Evolutionary conservation across 306 rosid genomes (phyloP).

Genomic region (Argentina anserina): DNA sequence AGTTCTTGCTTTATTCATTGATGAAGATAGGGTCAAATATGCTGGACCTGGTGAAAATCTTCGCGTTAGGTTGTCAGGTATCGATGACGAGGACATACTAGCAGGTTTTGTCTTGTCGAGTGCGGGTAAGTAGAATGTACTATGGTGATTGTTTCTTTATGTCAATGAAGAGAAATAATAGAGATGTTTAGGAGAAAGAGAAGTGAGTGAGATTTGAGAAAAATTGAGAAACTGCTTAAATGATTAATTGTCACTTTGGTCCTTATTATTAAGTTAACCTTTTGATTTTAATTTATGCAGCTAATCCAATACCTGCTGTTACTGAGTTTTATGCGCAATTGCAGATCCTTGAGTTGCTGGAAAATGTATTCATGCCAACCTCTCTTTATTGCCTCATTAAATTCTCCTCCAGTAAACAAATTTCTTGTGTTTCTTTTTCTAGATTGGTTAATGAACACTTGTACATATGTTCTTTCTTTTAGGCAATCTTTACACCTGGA

Average conservation of each 20-base stretch:
- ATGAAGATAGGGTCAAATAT: constrained; percentile 59
- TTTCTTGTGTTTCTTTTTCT: not conserved
- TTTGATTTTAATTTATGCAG: constrained; percentile 34
- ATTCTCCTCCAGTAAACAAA: not conserved
- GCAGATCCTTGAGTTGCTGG: constrained; percentile 88
- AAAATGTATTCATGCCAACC: constrained; percentile 47
- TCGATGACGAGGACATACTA: constrained; percentile 78
- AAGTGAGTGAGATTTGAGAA: not conserved
- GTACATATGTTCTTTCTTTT: constrained; percentile 5
- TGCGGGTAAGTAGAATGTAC: constrained; percentile 49
- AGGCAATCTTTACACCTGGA: constrained; percentile 99
- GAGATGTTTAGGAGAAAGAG: not conserved
- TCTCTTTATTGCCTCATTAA: not conserved
- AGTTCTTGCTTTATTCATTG: constrained; percentile 59
- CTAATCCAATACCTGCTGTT: constrained; percentile 61
- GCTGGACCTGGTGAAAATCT: constrained; percentile 99
- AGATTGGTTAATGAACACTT: not conserved
- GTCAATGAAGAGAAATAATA: not conserved
- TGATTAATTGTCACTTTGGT: not conserved
- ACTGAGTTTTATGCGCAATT: constrained; percentile 79
- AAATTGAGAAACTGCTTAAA: not conserved
- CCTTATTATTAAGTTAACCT: not conserved
- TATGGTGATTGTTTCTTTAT: not conserved
- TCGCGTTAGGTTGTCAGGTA: constrained; percentile 75
- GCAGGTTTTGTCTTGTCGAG: constrained; percentile 82